These are phyloP conservation scores for Babesia divergens DNA, from an alignment of 169 alveolate genomes.

Conservation along the genomic window DNA sequence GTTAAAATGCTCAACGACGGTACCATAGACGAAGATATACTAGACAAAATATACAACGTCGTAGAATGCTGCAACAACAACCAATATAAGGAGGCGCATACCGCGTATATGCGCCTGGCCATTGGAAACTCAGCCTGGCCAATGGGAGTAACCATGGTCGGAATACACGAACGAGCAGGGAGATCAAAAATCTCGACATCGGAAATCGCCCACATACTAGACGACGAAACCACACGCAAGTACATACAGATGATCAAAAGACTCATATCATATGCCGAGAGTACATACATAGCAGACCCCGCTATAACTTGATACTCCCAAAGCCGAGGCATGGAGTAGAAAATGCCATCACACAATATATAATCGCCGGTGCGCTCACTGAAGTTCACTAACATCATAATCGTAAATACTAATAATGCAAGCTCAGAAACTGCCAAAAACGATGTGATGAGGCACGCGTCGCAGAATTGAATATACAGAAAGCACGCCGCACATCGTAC, in stretches of 20 bases:
- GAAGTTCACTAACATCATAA: too few species aligned
- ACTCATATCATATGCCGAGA: conserved; percentile 42
- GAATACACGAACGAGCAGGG: conserved; percentile 92
- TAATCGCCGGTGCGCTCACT: too few species aligned
- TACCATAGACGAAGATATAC: conserved; percentile 43
- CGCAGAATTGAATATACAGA: too few species aligned
- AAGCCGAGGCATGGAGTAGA: too few species aligned
- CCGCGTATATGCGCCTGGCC: conserved; percentile 81
- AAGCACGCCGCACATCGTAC: too few species aligned
- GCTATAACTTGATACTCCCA: too few species aligned
- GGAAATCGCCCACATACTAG: conserved; percentile 87
- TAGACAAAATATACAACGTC: conserved; percentile 21
- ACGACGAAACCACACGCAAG: conserved; percentile 90
- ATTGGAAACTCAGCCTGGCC: conserved; percentile 97
- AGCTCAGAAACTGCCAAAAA: too few species aligned
- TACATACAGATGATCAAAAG: conserved; percentile 87
- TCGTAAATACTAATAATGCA: too few species aligned
- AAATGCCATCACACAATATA: too few species aligned
- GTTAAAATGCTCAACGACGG: conserved; percentile 13
- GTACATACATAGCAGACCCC: conserved; percentile 1
- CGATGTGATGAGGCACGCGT: too few species aligned
- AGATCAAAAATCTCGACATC: conserved; percentile 85
- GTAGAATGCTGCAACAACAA: conserved; percentile 27
- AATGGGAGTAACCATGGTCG: conserved; percentile 93
- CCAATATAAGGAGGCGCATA: conserved; percentile 43